Conservation (phyloP, 176 grass and related monocot species). For the Cocos nucifera region DNA sequence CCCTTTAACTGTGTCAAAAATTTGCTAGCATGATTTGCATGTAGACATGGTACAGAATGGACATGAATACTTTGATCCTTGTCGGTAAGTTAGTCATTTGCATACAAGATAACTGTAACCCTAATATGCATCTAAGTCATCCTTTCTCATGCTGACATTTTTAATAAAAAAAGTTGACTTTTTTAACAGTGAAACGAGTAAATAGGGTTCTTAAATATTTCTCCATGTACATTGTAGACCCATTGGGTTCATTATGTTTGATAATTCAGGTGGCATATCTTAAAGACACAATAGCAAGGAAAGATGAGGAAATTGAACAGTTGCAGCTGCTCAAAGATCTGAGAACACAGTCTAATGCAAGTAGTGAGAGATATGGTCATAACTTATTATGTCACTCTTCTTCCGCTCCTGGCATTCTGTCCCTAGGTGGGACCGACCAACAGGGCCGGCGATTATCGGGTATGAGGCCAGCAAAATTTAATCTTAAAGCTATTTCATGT, state of each 20-base stretch:
- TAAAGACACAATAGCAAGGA: constrained; percentile 69
- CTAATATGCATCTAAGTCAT: too few relatives aligned
- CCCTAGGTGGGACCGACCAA: constrained; percentile 26
- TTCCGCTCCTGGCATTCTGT: constrained; percentile 28
- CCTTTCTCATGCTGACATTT: too few relatives aligned
- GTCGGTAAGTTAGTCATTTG: too few relatives aligned
- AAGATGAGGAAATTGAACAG: constrained; percentile 85
- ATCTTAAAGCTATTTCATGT: constrained; percentile 15
- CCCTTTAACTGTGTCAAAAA: too few relatives aligned
- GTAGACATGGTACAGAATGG: too few relatives aligned
- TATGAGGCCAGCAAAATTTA: constrained; percentile 6
- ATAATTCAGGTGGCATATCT: constrained; percentile 74
- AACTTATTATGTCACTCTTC: constrained; percentile 26
- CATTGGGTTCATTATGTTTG: neutral
- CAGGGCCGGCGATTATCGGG: constrained; percentile 29
- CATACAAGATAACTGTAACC: too few relatives aligned
- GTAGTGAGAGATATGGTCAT: constrained; percentile 26
- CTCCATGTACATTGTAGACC: neutral
- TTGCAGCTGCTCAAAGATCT: constrained; percentile 48
- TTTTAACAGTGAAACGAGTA: too few relatives aligned
- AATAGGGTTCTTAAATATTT: too few relatives aligned
- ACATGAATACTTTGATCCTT: too few relatives aligned
- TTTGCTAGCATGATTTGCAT: too few relatives aligned
- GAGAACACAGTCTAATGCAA: constrained; percentile 40
- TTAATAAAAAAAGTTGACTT: too few relatives aligned